Base-by-base conservation (phyloP, 2,329 filamentous ascomycete species). In the Magnaporthales sp. region DNA sequence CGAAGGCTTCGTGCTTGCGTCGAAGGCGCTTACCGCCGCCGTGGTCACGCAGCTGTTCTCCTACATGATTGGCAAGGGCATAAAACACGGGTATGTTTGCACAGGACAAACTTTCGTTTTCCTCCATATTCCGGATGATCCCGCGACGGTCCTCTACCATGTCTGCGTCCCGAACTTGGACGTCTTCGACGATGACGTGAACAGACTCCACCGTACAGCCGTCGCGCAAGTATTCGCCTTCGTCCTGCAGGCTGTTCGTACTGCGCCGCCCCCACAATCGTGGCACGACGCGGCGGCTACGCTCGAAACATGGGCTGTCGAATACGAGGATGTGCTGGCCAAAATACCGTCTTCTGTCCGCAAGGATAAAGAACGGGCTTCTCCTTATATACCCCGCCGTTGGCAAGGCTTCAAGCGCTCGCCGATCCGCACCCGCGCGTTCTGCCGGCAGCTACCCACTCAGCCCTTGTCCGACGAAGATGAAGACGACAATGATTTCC, bases 31-130 rank as follows among this genome's bases (percentile, higher is more conserved):
- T n/a, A n/a, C n/a, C n/a, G n/a, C n/a, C n/a, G n/a, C n/a, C n/a
- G n/a, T n/a, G n/a, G n/a, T n/a, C n/a, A n/a, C n/a, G n/a, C n/a
- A n/a, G n/a, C n/a, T n/a, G n/a, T n/a, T n/a, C n/a, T n/a, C n/a
- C n/a, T n/a, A n/a, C n/a, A n/a, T n/a, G n/a, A n/a, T n/a, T n/a
- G n/a, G n/a, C n/a, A n/a, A n/a, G n/a, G 71, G 74, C 51, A 74
- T 76, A n/a, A 71, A 70, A 63, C 77, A 76, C 62, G 74, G 77
- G 2, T 79, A 79, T 64, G 66, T 79, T 4, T 76, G 69, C 61
- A 77, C 75, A 2, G 74, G 75, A 38, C 66, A 77, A 71, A 70
- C 70, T 4, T 76, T 75, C 29, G 66, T 78, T 67, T 79, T 77
- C 67, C 74, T 79, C 1, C 66, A 74, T 62, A 78, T 78, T 62